Evolutionary conservation across 306 rosid species (phyloP).

Genomic region (Vigna trinervia): DNA sequence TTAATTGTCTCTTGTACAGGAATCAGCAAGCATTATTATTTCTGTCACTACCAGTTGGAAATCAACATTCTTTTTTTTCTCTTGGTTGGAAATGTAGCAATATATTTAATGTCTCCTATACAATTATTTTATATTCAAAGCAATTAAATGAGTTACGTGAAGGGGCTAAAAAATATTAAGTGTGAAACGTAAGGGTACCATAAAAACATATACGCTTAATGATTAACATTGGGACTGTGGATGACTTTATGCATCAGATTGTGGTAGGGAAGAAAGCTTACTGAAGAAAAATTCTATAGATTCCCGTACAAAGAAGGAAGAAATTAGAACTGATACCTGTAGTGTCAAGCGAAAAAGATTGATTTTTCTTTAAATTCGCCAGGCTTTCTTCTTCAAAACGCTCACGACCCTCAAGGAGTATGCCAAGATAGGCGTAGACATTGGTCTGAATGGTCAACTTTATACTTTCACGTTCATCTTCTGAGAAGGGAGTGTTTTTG

Average conservation of each 20-base stretch:
- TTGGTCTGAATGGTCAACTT: conserved; percentile 89
- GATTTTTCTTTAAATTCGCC: conserved; percentile 55
- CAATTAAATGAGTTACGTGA: conserved; percentile 19
- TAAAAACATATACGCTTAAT: background rate
- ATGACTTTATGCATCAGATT: background rate
- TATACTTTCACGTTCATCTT: conserved; percentile 84
- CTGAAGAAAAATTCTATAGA: conserved; percentile 13
- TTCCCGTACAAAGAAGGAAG: conserved; percentile 25
- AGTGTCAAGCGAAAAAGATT: conserved; percentile 50
- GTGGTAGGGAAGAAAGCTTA: conserved; percentile 6
- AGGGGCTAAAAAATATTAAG: background rate
- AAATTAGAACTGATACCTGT: conserved; percentile 53
- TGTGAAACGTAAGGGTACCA: background rate
- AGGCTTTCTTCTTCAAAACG: conserved; percentile 88
- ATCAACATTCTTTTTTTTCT: too few species aligned
- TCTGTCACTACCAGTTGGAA: background rate
- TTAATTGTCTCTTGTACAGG: background rate
- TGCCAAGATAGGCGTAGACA: conserved; percentile 90
- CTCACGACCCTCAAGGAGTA: conserved; percentile 98
- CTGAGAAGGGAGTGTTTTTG: conserved; percentile 78
- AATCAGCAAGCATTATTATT: conserved; percentile 12
- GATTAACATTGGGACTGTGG: conserved; percentile 6
- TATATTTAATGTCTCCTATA: background rate
- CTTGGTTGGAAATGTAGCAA: background rate
- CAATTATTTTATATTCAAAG: background rate